Evolutionary conservation across 805 yeast species (phyloP).

Genomic region (Schizosaccharomyces japonicus): DNA sequence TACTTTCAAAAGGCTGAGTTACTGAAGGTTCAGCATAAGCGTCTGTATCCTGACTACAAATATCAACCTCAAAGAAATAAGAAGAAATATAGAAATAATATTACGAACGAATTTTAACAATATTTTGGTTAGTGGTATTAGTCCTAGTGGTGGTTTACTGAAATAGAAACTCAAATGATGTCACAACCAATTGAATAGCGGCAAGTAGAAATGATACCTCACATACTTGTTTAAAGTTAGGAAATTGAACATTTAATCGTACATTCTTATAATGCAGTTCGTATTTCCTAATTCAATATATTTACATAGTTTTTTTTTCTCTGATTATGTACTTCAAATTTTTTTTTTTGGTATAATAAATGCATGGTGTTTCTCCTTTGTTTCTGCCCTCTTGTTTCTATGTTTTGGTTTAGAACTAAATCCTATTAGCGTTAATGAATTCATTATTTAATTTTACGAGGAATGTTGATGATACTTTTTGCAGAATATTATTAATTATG

Average conservation of each 20-base stretch:
- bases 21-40: neutral
- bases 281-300: no score
- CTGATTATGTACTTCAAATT: neutral
- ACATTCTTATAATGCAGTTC: no score
- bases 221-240: neutral
- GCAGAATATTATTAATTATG: no score
- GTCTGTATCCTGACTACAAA: neutral
- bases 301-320: neutral
- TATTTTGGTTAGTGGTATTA: neutral
- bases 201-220: neutral
- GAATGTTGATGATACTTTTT: no score
- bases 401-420: no score
- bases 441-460: no score
- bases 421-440: no score
- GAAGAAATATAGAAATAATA: neutral
- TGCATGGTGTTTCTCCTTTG: neutral
- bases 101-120: neutral
- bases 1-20: neutral
- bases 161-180: neutral
- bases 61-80: neutral
- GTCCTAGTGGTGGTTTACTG: neutral
- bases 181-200: neutral
- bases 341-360: neutral
- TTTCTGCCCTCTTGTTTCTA: neutral
- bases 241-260: neutral